A percentile compares a stretch with the other conserved stretches of the same genome.
These are phyloP conservation scores for Nitzschia sp. DNA, from an alignment of 108 stramenopile species.

Conservation along the genomic window DNA sequence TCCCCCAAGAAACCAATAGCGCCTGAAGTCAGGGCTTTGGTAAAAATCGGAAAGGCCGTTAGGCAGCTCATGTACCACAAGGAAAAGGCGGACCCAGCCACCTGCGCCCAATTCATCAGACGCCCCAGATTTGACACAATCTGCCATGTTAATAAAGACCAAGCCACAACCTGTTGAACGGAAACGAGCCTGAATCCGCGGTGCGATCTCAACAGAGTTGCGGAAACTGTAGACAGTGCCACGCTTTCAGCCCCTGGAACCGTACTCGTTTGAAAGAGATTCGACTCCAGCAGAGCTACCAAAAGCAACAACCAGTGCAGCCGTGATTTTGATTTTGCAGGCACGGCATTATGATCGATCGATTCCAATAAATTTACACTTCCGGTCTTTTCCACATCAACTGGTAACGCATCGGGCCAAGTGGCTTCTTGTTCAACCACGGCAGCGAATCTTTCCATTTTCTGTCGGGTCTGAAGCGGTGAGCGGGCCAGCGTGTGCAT, in stretches of 20 bases:
- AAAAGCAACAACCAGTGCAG: neutral
- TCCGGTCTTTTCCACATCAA: neutral
- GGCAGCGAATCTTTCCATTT: neutral
- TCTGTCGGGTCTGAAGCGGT: neutral
- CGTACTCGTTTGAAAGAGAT: neutral
- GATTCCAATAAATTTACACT: neutral
- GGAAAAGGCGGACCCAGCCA: constrained; percentile 6
- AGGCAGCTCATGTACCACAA: constrained; percentile 51
- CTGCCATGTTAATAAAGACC: neutral
- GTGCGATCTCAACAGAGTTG: neutral
- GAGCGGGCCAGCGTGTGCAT: neutral
- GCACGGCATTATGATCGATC: neutral
- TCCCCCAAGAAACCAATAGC: constrained; percentile 62
- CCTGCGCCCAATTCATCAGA: neutral
- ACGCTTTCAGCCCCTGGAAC: neutral
- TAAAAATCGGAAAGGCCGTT: constrained; percentile 46
- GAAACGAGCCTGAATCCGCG: neutral
- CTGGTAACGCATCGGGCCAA: neutral
- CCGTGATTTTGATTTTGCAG: neutral
- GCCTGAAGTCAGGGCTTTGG: constrained; percentile 63
- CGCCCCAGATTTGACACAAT: neutral
- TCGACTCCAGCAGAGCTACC: neutral
- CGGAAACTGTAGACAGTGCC: neutral
- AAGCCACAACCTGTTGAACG: neutral
- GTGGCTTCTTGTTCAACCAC: neutral